Evolutionary conservation across 306 rosid genomes (phyloP), one percentile per base, ranked within the genome.

Genomic region (Inga leiocalycina): DNA sequence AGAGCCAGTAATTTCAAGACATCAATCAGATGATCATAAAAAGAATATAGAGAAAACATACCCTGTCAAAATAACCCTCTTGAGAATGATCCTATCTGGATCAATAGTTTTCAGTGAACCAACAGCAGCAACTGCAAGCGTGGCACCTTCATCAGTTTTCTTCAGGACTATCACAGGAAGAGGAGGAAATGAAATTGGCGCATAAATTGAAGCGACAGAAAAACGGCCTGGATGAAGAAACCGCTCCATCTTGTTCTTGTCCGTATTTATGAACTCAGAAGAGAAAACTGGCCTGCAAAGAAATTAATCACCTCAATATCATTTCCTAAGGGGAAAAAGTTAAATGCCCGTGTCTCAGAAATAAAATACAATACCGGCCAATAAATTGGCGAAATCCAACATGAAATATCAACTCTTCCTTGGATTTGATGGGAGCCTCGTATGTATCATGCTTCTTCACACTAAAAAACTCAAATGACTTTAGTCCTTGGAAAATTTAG

Each of bases 241-340:
- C 85, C 98, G 93, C 90, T 96, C 99, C 99, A 96, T 90, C 87
- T 96, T 96, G 92, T 89, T 91, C 94, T 96, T 96, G 89, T 96
- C 90, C 2, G 97, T 90, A 81, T 88, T 92, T 61, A 92, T 90
- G 89, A 84, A 89, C 82, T 96, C 97, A 57, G 90, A 76, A 67
- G 99, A 96, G 86, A 90, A 96, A 81, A 92, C 48, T 71, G 99
- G 98, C 91, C 98, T 94, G 92, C 87, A 83, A 78, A 81, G 68
- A 54, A 16, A 78, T 15, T 52, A 22, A 51, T 49, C 48, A 69
- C 19, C 30, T 77, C 11, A 74, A 57, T 62, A 57, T 20, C 35
- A 51, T 39, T n/a, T 70, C 62, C 32, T n/a, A 22, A 59, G 15
- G n/a, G 9, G 17, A 62, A 76, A 54, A 37, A 65, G 67, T 37